A percentile compares a stretch with the other conserved stretches of the same genome.
These are phyloP conservation scores for Durusdinium trenchii DNA, from an alignment of 73 alveolate genomes.

Conservation along the genomic window DNA sequence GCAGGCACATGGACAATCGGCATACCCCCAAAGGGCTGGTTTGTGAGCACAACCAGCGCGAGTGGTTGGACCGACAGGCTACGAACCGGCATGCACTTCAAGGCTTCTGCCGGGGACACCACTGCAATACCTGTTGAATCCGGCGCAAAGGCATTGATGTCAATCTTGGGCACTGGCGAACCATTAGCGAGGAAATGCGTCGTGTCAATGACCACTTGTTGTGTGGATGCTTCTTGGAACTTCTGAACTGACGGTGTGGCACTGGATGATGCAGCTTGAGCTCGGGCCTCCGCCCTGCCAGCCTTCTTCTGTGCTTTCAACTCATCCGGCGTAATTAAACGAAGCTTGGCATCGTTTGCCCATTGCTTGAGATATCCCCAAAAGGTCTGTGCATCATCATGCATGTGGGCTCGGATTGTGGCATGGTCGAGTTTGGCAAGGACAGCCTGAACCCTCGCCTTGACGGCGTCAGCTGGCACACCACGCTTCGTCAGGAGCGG, in stretches of 20 bases:
- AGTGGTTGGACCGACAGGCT: background rate
- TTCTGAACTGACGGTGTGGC: background rate
- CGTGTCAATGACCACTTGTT: background rate
- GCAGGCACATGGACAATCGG: background rate
- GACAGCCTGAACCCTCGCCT: background rate
- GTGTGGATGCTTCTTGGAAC: background rate
- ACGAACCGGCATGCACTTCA: background rate
- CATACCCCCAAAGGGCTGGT: background rate
- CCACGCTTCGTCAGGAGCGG: background rate
- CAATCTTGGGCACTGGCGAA: background rate
- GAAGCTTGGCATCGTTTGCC: background rate
- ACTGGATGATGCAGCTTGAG: background rate
- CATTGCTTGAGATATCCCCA: background rate
- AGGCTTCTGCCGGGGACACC: background rate
- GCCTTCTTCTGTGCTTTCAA: background rate
- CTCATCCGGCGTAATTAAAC: background rate
- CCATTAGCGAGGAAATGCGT: background rate
- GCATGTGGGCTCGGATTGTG: background rate
- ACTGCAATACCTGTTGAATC: background rate
- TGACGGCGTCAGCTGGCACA: background rate
- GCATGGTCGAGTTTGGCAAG: background rate
- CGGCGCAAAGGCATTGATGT: background rate
- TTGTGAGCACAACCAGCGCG: background rate
- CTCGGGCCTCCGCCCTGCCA: background rate
- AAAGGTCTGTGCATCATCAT: background rate